Conservation (phyloP, 345 rosid genomes). For the Excoecaria cochinchinensis region DNA sequence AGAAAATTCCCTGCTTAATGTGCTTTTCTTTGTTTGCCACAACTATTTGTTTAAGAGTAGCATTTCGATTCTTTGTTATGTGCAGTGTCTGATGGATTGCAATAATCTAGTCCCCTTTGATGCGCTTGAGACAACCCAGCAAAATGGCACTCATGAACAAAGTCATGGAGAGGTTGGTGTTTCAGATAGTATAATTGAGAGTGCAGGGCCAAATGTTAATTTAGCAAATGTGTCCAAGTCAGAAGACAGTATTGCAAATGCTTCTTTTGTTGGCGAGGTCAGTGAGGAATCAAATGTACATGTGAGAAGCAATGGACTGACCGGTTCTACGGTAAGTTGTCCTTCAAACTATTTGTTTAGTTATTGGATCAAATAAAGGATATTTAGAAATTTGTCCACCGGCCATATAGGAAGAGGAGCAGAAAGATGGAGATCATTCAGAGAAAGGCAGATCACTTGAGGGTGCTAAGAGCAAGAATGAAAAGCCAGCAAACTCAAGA, state of each 20-base stretch:
- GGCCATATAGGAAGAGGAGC: slow-evolving; percentile 44
- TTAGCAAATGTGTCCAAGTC: slow-evolving; percentile 19
- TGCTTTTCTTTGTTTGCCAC: neutral
- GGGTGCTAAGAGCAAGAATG: slow-evolving; percentile 48
- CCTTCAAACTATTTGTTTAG: slow-evolving; percentile 12
- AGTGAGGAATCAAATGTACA: slow-evolving; percentile 22
- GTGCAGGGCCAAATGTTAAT: slow-evolving; percentile 1
- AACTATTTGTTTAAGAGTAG: neutral
- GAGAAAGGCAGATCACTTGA: slow-evolving; percentile 40
- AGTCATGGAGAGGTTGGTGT: slow-evolving; percentile 37
- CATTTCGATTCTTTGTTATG: neutral
- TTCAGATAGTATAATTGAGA: slow-evolving; percentile 27
- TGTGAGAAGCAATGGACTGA: slow-evolving; percentile 33
- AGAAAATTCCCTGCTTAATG: neutral
- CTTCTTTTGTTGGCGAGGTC: slow-evolving; percentile 23
- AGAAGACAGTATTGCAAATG: slow-evolving; percentile 33
- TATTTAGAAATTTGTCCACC: slow-evolving; percentile 14
- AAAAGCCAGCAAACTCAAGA: slow-evolving; percentile 45
- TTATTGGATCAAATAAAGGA: neutral
- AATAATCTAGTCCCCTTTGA: slow-evolving; percentile 32
- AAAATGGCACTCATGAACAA: slow-evolving; percentile 53
- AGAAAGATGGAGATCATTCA: slow-evolving; percentile 31
- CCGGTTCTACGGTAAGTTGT: slow-evolving; percentile 44
- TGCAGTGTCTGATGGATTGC: slow-evolving; percentile 52
- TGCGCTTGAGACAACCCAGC: slow-evolving; percentile 47